These are phyloP conservation scores for Saccharomyces hybrid DNA, from an alignment of 1,139 yeast genomes.

Conservation along the genomic window DNA sequence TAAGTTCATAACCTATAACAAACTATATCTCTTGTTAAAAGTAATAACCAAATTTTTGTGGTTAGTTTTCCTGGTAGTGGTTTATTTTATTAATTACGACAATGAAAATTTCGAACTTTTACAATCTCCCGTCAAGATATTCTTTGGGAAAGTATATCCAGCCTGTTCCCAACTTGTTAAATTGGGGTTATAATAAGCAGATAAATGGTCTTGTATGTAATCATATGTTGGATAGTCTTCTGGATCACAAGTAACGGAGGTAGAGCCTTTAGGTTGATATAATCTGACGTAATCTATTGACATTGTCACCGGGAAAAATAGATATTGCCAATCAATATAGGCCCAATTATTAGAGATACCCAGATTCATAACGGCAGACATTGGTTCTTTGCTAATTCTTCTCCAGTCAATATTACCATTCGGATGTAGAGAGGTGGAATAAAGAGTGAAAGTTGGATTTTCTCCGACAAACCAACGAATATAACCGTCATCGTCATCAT, in stretches of 20 bases:
- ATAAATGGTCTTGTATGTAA: constrained; percentile 56
- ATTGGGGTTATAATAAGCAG: constrained; percentile 58
- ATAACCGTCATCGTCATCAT: constrained; percentile 60
- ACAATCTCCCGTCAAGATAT: constrained; percentile 41
- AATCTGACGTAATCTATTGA: constrained; percentile 69
- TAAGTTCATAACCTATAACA: not conserved
- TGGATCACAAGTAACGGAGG: constrained; percentile 68
- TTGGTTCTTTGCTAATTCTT: constrained; percentile 71
- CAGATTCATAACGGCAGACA: constrained; percentile 69
- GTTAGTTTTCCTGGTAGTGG: not conserved
- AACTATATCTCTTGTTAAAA: not conserved
- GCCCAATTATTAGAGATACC: constrained; percentile 82
- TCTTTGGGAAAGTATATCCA: constrained; percentile 59
- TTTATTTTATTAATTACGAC: not conserved
- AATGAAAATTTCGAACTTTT: constrained; percentile 23
- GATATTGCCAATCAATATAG: constrained; percentile 66
- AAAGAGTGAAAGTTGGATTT: constrained; percentile 54
- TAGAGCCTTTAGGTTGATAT: constrained; percentile 56
- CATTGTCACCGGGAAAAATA: constrained; percentile 61
- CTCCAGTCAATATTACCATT: constrained; percentile 80
- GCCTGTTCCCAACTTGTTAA: constrained; percentile 59
- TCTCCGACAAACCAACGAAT: constrained; percentile 76
- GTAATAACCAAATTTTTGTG: not conserved
- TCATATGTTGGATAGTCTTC: constrained; percentile 61
- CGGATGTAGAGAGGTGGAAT: constrained; percentile 61